Evolutionary conservation across 2,329 filamentous ascomycete genomes (phyloP).

Genomic region (Lachnellula suecica): DNA sequence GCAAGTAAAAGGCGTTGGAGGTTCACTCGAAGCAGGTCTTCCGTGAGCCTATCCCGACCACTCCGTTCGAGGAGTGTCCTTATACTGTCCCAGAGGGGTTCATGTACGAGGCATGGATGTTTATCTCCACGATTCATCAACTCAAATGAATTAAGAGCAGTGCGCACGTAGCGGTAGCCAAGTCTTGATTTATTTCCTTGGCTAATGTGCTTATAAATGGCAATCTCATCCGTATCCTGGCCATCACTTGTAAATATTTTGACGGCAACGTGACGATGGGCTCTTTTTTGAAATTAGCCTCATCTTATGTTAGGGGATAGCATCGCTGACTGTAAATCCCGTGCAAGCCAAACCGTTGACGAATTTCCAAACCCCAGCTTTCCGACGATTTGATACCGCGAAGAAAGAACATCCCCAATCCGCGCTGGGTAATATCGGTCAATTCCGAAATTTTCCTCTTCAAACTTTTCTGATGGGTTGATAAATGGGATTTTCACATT

Average conservation of each 20-base stretch:
- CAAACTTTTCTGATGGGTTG: slow-evolving; percentile 9
- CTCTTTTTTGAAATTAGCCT: slow-evolving; percentile 14
- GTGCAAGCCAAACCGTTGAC: slow-evolving; percentile 14
- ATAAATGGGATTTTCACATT: slow-evolving; percentile 9
- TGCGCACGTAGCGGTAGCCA: slow-evolving; percentile 32
- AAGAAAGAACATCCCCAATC: slow-evolving; percentile 16
- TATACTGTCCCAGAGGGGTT: slow-evolving; percentile 43
- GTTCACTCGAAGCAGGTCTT: slow-evolving; percentile 34
- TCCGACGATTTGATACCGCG: slow-evolving; percentile 16
- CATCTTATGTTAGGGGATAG: slow-evolving; percentile 3
- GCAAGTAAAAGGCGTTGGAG: slow-evolving; percentile 42
- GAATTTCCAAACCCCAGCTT: slow-evolving; percentile 20
- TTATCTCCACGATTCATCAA: slow-evolving; percentile 33
- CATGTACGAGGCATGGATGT: slow-evolving; percentile 39
- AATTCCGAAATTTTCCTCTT: slow-evolving; percentile 14
- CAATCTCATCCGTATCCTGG: slow-evolving; percentile 23
- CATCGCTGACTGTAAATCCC: slow-evolving; percentile 11
- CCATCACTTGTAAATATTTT: slow-evolving; percentile 16
- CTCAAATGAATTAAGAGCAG: slow-evolving; percentile 38
- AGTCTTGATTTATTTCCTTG: slow-evolving; percentile 27
- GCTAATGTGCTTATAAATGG: slow-evolving; percentile 42
- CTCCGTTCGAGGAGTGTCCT: slow-evolving; percentile 40
- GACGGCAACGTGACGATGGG: slow-evolving; percentile 11
- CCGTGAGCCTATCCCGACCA: slow-evolving; percentile 36
- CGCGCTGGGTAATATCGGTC: slow-evolving; percentile 16